Conservation (phyloP, 169 alveolate genomes). For the Plasmodium blacklocki region DNA sequence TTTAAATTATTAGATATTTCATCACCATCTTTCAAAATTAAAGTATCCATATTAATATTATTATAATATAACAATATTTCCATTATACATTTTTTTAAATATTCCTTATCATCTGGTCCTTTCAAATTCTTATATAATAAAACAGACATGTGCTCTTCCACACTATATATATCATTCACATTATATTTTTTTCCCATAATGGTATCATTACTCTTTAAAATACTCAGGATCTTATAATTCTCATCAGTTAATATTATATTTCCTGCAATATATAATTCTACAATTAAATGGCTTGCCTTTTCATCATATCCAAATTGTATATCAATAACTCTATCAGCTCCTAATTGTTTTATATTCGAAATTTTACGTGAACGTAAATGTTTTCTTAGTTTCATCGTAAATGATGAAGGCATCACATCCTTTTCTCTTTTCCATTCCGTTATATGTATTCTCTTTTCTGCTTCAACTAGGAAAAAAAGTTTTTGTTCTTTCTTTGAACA, state of each 20-base stretch:
- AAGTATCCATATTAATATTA: slow-evolving; percentile 3
- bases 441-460: slow-evolving; percentile 84
- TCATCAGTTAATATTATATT: slow-evolving; percentile 94
- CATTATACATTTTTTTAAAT: slow-evolving; percentile 47
- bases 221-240: slow-evolving; percentile 88
- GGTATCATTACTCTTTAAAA: slow-evolving; percentile 76
- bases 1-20: not conserved
- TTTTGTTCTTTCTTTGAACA: slow-evolving; percentile 84
- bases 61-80: slow-evolving; percentile 53
- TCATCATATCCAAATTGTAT: slow-evolving; percentile 94
- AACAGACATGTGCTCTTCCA: slow-evolving; percentile 59
- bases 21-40: not conserved
- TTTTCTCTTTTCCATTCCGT: slow-evolving; percentile 83
- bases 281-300: slow-evolving; percentile 90
- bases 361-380: slow-evolving; percentile 82
- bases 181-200: slow-evolving; percentile 10
- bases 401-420: slow-evolving; percentile 85
- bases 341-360: slow-evolving; percentile 86
- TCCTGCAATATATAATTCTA: slow-evolving; percentile 95
- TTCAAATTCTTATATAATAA: slow-evolving; percentile 36
- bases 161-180: slow-evolving; percentile 55
- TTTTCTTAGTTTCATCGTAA: slow-evolving; percentile 85
- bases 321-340: slow-evolving; percentile 94
- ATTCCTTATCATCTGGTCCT: slow-evolving; percentile 28
- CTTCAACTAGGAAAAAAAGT: slow-evolving; percentile 81